A percentile compares a stretch with the other conserved stretches of the same genome.
Evolutionary conservation across 257 asterid genomes (phyloP).

Genomic region (Jaltomata sinuosa): DNA sequence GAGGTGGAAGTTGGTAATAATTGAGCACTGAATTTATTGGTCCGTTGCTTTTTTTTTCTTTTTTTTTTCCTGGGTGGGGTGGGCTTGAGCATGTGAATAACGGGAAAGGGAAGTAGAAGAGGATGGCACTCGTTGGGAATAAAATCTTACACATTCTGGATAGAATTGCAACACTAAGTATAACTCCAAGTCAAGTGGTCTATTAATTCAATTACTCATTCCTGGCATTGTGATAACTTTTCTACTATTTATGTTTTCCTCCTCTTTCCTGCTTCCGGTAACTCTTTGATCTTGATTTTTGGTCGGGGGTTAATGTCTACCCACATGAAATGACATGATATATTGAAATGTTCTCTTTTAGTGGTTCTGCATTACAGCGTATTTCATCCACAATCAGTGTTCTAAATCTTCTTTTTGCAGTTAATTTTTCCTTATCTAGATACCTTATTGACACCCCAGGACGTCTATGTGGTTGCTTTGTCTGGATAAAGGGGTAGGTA

Average conservation of each 20-base stretch:
- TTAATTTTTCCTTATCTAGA: background rate
- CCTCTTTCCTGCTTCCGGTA: background rate
- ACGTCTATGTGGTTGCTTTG: background rate
- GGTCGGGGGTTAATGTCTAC: background rate
- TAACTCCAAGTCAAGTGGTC: background rate
- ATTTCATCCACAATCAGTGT: background rate
- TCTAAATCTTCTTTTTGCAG: background rate
- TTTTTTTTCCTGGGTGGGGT: background rate
- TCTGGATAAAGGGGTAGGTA: background rate
- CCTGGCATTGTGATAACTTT: background rate
- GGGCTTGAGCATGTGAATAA: background rate
- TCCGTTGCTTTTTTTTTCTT: conserved; percentile 38
- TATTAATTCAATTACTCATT: background rate
- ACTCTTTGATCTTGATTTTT: background rate
- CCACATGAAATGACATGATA: background rate
- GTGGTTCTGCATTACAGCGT: background rate
- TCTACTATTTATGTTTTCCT: background rate
- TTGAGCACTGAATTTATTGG: conserved; percentile 81
- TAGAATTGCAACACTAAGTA: background rate
- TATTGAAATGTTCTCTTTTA: background rate
- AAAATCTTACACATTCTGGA: background rate
- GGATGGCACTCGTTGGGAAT: background rate
- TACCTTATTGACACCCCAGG: background rate
- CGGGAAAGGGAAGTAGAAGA: background rate
- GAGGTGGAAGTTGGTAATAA: conserved; percentile 99